phyloP scores from a whole-genome alignment of 1,284 basidiomycete genomes.

The Sporisorium sorghi region DNA sequence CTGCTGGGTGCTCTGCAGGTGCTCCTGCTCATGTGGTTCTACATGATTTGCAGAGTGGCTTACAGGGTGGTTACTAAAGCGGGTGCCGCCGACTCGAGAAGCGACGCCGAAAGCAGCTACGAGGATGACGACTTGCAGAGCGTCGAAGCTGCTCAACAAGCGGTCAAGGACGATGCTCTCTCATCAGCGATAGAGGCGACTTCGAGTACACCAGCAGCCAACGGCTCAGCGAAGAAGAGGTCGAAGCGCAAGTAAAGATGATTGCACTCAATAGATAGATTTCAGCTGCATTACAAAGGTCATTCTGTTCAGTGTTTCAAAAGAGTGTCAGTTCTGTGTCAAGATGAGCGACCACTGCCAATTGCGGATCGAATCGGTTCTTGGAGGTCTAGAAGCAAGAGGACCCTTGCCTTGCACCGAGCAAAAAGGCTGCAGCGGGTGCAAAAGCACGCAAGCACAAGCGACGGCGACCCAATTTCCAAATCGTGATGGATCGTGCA shows the following conservation, averaged over 20 bases:
- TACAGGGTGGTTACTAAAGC: slow-evolving; percentile 81
- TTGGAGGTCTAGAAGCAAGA: not conserved
- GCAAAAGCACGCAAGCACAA: too few species aligned
- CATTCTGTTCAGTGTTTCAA: too few species aligned
- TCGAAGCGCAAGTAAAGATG: slow-evolving; percentile 30
- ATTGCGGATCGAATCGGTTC: not conserved
- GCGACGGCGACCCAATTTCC: not conserved
- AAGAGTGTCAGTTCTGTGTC: not conserved
- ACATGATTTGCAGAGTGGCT: slow-evolving; percentile 83
- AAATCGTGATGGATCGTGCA: too few species aligned
- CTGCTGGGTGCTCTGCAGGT: slow-evolving; percentile 71
- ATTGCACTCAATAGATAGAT: not conserved
- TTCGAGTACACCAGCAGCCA: not conserved
- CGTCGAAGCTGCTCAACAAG: slow-evolving; percentile 8
- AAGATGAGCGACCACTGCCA: too few species aligned
- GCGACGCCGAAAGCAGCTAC: slow-evolving; percentile 55
- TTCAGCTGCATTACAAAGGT: not conserved
- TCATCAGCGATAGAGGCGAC: not conserved
- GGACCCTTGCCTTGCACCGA: not conserved
- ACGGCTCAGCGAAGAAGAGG: slow-evolving; percentile 15
- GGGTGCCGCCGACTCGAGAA: slow-evolving; percentile 79
- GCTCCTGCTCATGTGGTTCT: slow-evolving; percentile 85
- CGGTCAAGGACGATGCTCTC: not conserved
- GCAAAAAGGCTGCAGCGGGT: not conserved
- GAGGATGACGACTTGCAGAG: slow-evolving; percentile 31